Conservation (phyloP, 495 filamentous ascomycete genomes). For the Echria macrotheca region DNA sequence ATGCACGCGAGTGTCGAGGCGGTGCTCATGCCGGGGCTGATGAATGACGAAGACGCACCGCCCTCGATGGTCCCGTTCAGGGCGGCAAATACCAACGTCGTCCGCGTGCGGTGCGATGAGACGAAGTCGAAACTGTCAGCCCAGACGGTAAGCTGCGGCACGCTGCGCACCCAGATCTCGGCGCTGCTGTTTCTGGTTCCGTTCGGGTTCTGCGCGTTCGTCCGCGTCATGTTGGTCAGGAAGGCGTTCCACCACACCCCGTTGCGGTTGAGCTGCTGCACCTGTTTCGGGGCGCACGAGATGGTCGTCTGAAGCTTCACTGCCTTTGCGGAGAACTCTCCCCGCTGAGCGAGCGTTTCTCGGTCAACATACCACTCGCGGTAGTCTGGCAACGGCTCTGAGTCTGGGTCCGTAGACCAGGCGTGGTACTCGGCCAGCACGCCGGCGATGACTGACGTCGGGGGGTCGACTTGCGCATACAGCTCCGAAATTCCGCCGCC, state of each 20-base stretch:
- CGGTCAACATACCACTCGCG: constrained; percentile 29
- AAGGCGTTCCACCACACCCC: constrained; percentile 23
- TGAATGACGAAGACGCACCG: constrained; percentile 9
- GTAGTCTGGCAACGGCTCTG: constrained; percentile 24
- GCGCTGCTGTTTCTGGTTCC: constrained; percentile 12
- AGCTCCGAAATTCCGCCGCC: constrained; percentile 21
- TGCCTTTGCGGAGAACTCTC: constrained; percentile 20
- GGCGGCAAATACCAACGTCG: constrained; percentile 27
- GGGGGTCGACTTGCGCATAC: constrained; percentile 25
- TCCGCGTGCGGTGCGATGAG: constrained; percentile 11
- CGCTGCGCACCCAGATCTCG: constrained; percentile 21
- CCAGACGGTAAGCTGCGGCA: constrained; percentile 22
- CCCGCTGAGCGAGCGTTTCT: constrained; percentile 11
- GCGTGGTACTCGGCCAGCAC: constrained; percentile 20
- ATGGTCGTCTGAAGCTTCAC: constrained; percentile 20
- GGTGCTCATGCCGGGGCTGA: constrained; percentile 13
- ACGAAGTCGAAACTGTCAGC: constrained; percentile 22
- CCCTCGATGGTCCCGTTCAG: constrained; percentile 28
- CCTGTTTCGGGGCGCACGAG: constrained; percentile 15
- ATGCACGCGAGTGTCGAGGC: constrained; percentile 23
- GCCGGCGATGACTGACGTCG: constrained; percentile 20
- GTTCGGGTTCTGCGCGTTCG: constrained; percentile 4
- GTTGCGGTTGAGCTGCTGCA: constrained; percentile 16
- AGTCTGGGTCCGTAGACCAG: constrained; percentile 20
- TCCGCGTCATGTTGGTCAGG: constrained; percentile 24